Evolutionary conservation across 257 asterid genomes (phyloP).

Genomic region (Jaltomata sinuosa): DNA sequence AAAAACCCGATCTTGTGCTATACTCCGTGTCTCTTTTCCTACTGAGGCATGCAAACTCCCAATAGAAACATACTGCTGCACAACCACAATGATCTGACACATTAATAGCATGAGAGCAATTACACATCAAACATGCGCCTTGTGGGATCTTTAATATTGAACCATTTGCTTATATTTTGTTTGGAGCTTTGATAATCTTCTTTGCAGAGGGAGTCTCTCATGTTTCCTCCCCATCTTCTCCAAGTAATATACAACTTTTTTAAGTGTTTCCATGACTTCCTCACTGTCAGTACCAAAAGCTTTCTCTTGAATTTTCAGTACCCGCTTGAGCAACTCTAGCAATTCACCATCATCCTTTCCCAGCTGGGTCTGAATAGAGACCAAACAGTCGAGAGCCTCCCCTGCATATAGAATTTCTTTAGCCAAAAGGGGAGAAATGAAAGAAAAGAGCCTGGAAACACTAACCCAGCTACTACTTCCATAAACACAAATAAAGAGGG

Average conservation of each 20-base stretch:
- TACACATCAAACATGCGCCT: background rate
- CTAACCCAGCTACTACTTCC: background rate
- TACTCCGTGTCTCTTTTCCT: background rate
- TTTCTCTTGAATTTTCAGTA: constrained; percentile 66
- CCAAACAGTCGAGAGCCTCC: constrained; percentile 95
- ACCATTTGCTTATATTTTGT: constrained; percentile 42
- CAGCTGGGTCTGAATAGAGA: constrained; percentile 54
- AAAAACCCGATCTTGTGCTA: background rate
- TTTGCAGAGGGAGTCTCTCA: constrained; percentile 61
- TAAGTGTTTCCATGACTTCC: constrained; percentile 69
- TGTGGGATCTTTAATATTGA: constrained; percentile 13
- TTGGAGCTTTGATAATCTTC: constrained; percentile 52
- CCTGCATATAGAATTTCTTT: constrained; percentile 31
- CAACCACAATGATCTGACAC: background rate
- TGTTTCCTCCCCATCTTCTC: constrained; percentile 60
- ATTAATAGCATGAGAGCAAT: background rate
- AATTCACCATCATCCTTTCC: constrained; percentile 51
- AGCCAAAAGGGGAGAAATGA: background rate
- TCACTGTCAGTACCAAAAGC: constrained; percentile 66
- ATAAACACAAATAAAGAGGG: background rate
- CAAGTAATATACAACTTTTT: constrained; percentile 55
- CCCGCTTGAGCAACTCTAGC: constrained; percentile 61
- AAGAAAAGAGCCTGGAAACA: background rate
- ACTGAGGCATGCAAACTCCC: background rate
- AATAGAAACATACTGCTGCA: background rate